phyloP scores from a whole-genome alignment of 2,329 filamentous ascomycete species.

The Dactylonectria macrodidyma region DNA sequence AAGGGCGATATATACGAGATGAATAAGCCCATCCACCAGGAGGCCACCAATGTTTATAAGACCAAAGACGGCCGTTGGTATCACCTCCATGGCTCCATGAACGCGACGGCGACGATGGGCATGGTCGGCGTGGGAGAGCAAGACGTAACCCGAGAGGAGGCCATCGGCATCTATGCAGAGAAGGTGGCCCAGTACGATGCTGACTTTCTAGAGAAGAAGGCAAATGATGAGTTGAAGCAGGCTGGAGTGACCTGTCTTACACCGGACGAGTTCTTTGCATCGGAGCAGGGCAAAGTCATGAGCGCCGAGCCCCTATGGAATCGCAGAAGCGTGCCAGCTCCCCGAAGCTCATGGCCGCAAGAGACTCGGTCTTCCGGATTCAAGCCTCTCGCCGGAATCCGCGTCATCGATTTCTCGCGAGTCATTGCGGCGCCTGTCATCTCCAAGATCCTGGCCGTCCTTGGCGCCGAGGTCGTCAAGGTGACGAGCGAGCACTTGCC shows the following conservation, averaged over 20 bases:
- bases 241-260: slow-evolving; percentile 52
- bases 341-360: slow-evolving; percentile 26
- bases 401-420: slow-evolving; percentile 53
- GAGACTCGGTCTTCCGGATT: slow-evolving; percentile 25
- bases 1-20: slow-evolving; percentile 26
- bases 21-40: slow-evolving; percentile 48
- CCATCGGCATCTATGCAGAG: slow-evolving; percentile 44
- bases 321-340: slow-evolving; percentile 38
- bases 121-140: slow-evolving; percentile 50
- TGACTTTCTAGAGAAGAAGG: slow-evolving; percentile 48
- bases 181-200: slow-evolving; percentile 47
- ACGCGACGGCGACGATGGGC: slow-evolving; percentile 47
- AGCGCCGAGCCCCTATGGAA: slow-evolving; percentile 12
- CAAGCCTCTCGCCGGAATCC: slow-evolving; percentile 51
- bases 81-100: slow-evolving; percentile 53
- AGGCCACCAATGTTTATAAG: slow-evolving; percentile 53
- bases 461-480: slow-evolving; percentile 53
- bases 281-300: slow-evolving; percentile 38
- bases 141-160: slow-evolving; percentile 48
- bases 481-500: slow-evolving; percentile 52
- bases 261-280: slow-evolving; percentile 51
- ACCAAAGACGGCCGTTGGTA: slow-evolving; percentile 54
- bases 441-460: slow-evolving; percentile 50
- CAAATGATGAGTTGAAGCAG: slow-evolving; percentile 53
- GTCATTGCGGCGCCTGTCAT: slow-evolving; percentile 55